A percentile compares a stretch with the other conserved stretches of the same genome.
Evolutionary conservation across 2,329 filamentous ascomycete genomes (phyloP).

Genomic region (Monilinia fructigena): DNA sequence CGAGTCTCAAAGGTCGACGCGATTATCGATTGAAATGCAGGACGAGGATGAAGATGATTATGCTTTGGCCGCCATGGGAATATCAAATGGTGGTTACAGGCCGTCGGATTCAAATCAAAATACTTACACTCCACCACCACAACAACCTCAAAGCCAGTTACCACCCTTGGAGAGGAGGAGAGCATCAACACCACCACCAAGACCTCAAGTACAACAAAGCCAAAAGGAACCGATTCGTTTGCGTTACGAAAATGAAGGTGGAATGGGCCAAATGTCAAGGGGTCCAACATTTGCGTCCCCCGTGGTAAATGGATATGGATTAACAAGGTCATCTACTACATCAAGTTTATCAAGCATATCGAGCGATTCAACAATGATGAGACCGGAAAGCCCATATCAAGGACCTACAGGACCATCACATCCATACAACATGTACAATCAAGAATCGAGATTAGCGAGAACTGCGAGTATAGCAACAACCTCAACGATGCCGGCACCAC

Average conservation of each 20-base stretch:
- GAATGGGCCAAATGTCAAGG: conserved; percentile 38
- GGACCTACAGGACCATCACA: conserved; percentile 70
- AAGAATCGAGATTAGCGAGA: conserved; percentile 58
- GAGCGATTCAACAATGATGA: conserved; percentile 33
- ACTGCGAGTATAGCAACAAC: conserved; percentile 69
- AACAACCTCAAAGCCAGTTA: conserved; percentile 25
- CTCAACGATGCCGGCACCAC: conserved; percentile 59
- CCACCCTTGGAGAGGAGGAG: conserved; percentile 32
- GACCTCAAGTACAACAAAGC: conserved; percentile 57
- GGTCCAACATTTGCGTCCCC: conserved; percentile 28
- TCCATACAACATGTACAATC: conserved; percentile 82
- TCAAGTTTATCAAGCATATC: conserved; percentile 38
- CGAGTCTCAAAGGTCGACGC: conserved; percentile 43
- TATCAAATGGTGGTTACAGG: conserved; percentile 48
- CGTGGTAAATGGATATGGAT: conserved; percentile 13
- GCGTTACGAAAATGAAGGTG: conserved; percentile 53
- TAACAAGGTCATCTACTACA: conserved; percentile 35
- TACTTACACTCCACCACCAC: conserved; percentile 30
- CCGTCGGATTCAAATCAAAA: conserved; percentile 26
- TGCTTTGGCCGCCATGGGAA: conserved; percentile 50
- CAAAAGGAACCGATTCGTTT: conserved; percentile 51
- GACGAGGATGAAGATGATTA: conserved; percentile 48
- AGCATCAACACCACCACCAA: conserved; percentile 38
- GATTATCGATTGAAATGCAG: conserved; percentile 41
- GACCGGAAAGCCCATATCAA: conserved; percentile 54